These are phyloP conservation scores for Fusarium sp. DNA, from an alignment of 2,329 filamentous ascomycete genomes.

Conservation along the genomic window DNA sequence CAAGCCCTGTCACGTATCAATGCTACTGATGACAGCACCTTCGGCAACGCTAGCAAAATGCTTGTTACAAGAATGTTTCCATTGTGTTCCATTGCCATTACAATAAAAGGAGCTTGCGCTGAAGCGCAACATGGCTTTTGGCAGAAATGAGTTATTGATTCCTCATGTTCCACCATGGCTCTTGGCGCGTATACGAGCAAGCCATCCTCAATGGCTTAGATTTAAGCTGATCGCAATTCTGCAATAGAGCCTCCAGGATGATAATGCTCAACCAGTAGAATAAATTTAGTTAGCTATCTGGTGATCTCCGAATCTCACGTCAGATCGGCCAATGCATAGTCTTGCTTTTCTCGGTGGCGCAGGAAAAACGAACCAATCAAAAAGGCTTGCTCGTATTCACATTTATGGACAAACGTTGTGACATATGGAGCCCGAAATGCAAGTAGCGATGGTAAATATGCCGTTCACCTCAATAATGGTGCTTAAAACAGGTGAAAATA, in stretches of 20 bases:
- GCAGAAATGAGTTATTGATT: background rate
- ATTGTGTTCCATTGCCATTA: background rate
- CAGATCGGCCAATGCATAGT: background rate
- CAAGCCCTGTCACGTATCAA: fast-evolving
- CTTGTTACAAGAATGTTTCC: background rate
- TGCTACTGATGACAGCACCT: fast-evolving
- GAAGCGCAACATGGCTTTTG: fast-evolving
- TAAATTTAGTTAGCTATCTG: background rate
- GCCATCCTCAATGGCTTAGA: background rate
- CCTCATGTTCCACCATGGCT: background rate
- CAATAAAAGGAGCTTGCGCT: fast-evolving
- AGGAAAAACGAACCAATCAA: background rate
- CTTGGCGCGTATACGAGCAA: background rate
- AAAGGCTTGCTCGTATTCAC: background rate
- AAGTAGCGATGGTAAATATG: background rate
- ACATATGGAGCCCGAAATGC: background rate
- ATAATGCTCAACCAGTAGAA: fast-evolving
- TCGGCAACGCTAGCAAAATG: background rate
- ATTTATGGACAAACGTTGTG: background rate
- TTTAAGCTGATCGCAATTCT: background rate
- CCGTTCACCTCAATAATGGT: fast-evolving
- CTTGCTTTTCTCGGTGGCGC: background rate
- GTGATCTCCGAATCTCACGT: background rate
- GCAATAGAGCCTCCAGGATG: fast-evolving
- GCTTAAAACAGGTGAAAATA: background rate